A percentile compares a stretch with the other conserved stretches of the same genome.
These are phyloP conservation scores for Cyclotella kingstonii DNA, from an alignment of 108 stramenopile genomes.

Conservation along the genomic window DNA sequence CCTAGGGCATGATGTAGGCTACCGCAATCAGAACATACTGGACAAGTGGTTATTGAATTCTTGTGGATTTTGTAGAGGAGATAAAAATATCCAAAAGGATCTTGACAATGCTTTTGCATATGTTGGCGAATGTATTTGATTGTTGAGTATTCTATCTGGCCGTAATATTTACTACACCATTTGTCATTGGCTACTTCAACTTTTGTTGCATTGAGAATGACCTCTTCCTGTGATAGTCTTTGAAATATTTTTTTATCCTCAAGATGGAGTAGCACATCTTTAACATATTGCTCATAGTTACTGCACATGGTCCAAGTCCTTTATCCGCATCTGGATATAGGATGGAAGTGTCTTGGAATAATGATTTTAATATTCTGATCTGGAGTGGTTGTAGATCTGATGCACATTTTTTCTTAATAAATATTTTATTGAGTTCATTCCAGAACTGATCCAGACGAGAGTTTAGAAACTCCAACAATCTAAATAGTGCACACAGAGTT, in stretches of 20 bases:
- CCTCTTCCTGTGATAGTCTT: constrained; percentile 2
- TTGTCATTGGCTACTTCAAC: neutral
- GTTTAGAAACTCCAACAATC: no score
- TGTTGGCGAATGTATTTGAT: no score
- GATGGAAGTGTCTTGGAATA: neutral
- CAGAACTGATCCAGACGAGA: no score
- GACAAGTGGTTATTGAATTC: constrained; percentile 3
- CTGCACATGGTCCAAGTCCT: constrained; percentile 13
- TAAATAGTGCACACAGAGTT: no score
- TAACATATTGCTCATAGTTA: neutral
- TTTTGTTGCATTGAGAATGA: neutral
- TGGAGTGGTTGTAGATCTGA: no score
- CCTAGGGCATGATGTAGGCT: constrained; percentile 3
- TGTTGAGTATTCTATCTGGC: neutral
- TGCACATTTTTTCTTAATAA: no score
- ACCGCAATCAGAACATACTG: constrained; percentile 4
- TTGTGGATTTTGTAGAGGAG: no score
- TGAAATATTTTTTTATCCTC: constrained; percentile 1
- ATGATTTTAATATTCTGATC: no score
- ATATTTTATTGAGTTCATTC: no score
- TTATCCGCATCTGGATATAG: constrained; percentile 12
- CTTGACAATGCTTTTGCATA: no score
- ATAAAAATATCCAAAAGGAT: no score
- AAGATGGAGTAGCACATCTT: constrained; percentile 5
- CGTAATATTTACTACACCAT: neutral